A percentile compares a stretch with the other conserved stretches of the same genome.
Evolutionary conservation across 2,329 filamentous ascomycete genomes (phyloP).

Genomic region (Aspergillus sojae): DNA sequence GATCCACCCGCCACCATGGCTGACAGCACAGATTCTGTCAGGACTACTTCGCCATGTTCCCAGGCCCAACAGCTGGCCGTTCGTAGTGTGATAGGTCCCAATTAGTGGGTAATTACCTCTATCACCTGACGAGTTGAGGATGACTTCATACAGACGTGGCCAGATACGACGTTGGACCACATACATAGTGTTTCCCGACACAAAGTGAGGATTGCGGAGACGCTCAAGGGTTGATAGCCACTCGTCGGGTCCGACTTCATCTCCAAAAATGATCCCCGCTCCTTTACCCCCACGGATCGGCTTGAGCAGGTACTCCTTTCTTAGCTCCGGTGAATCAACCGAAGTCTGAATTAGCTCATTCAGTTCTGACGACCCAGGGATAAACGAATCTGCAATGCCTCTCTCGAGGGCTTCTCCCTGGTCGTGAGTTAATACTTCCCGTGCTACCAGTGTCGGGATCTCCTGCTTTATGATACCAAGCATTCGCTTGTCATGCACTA

Average conservation of each 20-base stretch:
- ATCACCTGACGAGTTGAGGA: constrained; percentile 11
- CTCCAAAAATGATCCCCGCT: constrained; percentile 29
- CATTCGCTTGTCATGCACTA: constrained; percentile 39
- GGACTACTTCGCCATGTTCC: constrained; percentile 30
- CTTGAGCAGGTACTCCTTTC: constrained; percentile 30
- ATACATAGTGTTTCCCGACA: constrained; percentile 13
- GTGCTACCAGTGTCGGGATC: constrained; percentile 17
- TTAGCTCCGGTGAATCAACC: constrained; percentile 6
- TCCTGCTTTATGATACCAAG: constrained; percentile 35
- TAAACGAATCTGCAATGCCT: constrained; percentile 26
- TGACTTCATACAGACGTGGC: constrained; percentile 25
- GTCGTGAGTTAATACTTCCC: constrained; percentile 17
- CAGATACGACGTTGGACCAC: constrained; percentile 27
- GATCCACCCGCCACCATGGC: constrained; percentile 21
- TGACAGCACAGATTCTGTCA: constrained; percentile 22
- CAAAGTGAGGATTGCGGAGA: constrained; percentile 14
- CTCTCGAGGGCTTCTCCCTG: constrained; percentile 22
- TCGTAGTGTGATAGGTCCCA: constrained; percentile 29
- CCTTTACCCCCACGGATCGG: constrained; percentile 27
- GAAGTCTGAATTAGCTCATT: constrained; percentile 14
- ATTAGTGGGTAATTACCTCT: constrained; percentile 20
- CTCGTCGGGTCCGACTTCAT: constrained; percentile 18
- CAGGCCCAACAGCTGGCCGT: constrained; percentile 29
- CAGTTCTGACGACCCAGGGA: constrained; percentile 30
- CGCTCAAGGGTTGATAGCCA: constrained; percentile 25